Conservation (phyloP, 2,329 filamentous ascomycete species). For the Colletotrichum chlorophyti region DNA sequence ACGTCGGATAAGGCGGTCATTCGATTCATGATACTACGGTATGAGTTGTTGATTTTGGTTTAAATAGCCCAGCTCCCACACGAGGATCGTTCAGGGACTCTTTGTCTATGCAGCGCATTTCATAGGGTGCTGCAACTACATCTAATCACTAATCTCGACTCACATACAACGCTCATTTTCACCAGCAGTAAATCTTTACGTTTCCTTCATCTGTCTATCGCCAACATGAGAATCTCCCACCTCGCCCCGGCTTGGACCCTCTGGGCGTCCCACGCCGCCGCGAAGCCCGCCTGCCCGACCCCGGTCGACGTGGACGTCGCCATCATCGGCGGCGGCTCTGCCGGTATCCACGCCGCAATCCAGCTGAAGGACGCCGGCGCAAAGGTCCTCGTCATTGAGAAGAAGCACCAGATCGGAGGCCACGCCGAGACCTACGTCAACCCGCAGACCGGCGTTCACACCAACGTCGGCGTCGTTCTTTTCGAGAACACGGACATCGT, state of each 20-base stretch:
- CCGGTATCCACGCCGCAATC: constrained; percentile 48
- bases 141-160: background rate
- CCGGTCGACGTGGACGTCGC: constrained; percentile 30
- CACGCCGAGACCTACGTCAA: constrained; percentile 49
- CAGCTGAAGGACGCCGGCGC: constrained; percentile 43
- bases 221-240: constrained; percentile 10
- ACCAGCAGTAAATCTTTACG: background rate
- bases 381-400: constrained; percentile 47
- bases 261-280: background rate
- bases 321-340: constrained; percentile 50
- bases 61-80: no score
- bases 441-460: constrained; percentile 14
- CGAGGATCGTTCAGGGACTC: no score
- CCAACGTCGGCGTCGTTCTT: constrained; percentile 32
- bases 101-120: no score
- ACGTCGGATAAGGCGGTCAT: no score
- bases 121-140: background rate
- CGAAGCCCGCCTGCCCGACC: background rate
- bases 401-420: constrained; percentile 44
- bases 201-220: background rate
- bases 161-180: background rate
- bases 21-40: no score
- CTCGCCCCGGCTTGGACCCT: constrained; percentile 7
- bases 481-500: constrained; percentile 42
- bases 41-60: no score